These are phyloP conservation scores for Starmerella gropengiesseri DNA, from an alignment of 805 yeast genomes.

Conservation along the genomic window DNA sequence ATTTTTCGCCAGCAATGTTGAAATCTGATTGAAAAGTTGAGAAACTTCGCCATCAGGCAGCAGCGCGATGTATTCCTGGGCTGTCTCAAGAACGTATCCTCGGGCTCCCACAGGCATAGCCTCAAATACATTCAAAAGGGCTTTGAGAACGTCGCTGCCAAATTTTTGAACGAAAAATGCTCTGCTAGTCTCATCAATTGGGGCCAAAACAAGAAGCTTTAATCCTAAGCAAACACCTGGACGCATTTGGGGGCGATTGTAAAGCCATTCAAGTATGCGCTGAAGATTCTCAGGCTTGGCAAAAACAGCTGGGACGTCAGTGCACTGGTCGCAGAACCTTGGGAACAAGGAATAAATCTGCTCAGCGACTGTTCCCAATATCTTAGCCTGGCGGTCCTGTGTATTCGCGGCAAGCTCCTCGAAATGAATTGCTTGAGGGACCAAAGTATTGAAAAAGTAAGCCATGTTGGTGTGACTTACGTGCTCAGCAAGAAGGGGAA, in stretches of 20 bases:
- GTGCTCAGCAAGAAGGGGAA: slow-evolving; percentile 82
- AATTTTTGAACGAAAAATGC: slow-evolving; percentile 44
- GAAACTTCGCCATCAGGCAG: slow-evolving; percentile 56
- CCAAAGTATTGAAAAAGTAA: slow-evolving; percentile 49
- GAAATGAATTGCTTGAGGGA: slow-evolving; percentile 45
- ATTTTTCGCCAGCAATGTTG: slow-evolving; percentile 52
- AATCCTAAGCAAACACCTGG: slow-evolving; percentile 75
- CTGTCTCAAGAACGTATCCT: slow-evolving; percentile 74
- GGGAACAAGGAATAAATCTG: slow-evolving; percentile 91
- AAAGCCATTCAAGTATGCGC: slow-evolving; percentile 57
- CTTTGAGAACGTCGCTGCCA: slow-evolving; percentile 70
- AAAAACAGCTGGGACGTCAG: slow-evolving; percentile 45
- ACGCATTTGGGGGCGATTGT: slow-evolving; percentile 64
- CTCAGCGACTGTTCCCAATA: slow-evolving; percentile 73
- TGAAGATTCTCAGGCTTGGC: slow-evolving; percentile 50
- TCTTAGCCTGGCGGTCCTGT: slow-evolving; percentile 54
- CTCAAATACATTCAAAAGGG: slow-evolving; percentile 83
- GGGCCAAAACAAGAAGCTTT: slow-evolving; percentile 67
- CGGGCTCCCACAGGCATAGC: slow-evolving; percentile 74
- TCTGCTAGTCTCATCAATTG: slow-evolving; percentile 45
- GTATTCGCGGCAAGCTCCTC: slow-evolving; percentile 23
- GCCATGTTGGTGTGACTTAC: slow-evolving; percentile 59
- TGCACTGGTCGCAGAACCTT: slow-evolving; percentile 76
- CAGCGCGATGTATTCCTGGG: slow-evolving; percentile 66
- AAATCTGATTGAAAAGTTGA: slow-evolving; percentile 73